These are phyloP conservation scores for Thraustochytrium striatum DNA, from an alignment of 352 stramenopile species.

Conservation along the genomic window DNA sequence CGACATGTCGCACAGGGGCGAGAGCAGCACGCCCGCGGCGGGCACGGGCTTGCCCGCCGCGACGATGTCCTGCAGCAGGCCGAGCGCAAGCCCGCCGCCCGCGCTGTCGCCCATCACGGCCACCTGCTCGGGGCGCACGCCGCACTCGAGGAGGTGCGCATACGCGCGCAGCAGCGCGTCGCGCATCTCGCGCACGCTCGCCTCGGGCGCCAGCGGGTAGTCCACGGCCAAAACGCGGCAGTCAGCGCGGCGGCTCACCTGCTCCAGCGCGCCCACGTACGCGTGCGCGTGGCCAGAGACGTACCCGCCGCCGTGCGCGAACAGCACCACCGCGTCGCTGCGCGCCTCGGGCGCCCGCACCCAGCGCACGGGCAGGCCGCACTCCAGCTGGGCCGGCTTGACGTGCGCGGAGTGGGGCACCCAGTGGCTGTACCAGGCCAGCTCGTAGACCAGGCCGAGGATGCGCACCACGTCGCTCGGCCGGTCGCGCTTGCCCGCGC, in stretches of 20 bases:
- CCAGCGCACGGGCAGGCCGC: neutral
- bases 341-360: neutral
- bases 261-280: neutral
- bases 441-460: neutral
- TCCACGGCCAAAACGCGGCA: constrained; percentile 28
- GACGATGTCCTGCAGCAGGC: constrained; percentile 13
- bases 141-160: neutral
- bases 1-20: neutral
- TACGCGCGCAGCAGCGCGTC: constrained; percentile 9
- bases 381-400: neutral
- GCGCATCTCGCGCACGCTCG: neutral
- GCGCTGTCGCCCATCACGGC: constrained; percentile 10
- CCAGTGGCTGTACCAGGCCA: neutral
- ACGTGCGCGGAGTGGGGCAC: neutral
- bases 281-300: neutral
- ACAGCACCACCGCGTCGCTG: neutral
- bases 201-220: constrained; percentile 22
- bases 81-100: constrained; percentile 6
- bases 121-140: neutral
- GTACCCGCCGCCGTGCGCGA: constrained; percentile 19
- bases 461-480: neutral
- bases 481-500: neutral
- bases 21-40: constrained; percentile 12
- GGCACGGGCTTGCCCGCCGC: neutral
- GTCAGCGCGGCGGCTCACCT: neutral